phyloP scores from a whole-genome alignment of 352 stramenopile species.

The Pelagophyceae sp. region DNA sequence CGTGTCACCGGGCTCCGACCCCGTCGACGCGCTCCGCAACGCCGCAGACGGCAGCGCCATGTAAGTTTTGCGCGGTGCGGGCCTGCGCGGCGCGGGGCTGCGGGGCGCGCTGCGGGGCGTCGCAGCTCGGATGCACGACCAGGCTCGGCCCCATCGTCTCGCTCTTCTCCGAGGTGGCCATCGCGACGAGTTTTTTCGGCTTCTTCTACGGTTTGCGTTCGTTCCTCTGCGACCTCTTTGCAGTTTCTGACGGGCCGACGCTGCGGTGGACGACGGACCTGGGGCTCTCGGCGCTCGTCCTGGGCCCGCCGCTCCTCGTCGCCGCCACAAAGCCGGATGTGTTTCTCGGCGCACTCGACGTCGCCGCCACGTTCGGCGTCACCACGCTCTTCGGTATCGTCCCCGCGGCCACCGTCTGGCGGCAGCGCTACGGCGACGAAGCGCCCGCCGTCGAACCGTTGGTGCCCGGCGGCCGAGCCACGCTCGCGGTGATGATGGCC shows the following conservation, averaged over 20 bases:
- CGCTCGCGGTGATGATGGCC: background rate
- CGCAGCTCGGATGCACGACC: too few relatives aligned
- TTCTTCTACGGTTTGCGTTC: slow-evolving; percentile 40
- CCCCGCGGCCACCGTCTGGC: slow-evolving; percentile 52
- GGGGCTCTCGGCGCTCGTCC: slow-evolving; percentile 30
- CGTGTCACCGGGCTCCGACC: slow-evolving; percentile 28
- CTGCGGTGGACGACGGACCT: background rate
- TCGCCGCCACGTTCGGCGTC: slow-evolving; percentile 55
- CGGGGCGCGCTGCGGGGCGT: too few relatives aligned
- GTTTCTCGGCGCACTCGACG: slow-evolving; percentile 51
- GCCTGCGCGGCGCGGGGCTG: too few relatives aligned
- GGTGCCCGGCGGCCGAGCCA: slow-evolving; percentile 7
- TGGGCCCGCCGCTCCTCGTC: slow-evolving; percentile 40
- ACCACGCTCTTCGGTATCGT: slow-evolving; percentile 55
- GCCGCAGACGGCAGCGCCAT: slow-evolving; percentile 23
- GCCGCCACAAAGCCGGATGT: slow-evolving; percentile 44
- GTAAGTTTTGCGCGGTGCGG: too few relatives aligned
- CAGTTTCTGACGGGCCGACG: background rate
- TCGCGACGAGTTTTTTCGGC: slow-evolving; percentile 47
- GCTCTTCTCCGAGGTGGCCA: slow-evolving; percentile 39
- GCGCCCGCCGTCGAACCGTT: background rate
- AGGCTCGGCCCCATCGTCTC: slow-evolving; percentile 34
- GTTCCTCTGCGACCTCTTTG: background rate
- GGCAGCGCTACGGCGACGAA: slow-evolving; percentile 27
- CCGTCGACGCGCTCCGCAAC: slow-evolving; percentile 35